Conservation (phyloP, 169 alveolate genomes). For the Babesia divergens region DNA sequence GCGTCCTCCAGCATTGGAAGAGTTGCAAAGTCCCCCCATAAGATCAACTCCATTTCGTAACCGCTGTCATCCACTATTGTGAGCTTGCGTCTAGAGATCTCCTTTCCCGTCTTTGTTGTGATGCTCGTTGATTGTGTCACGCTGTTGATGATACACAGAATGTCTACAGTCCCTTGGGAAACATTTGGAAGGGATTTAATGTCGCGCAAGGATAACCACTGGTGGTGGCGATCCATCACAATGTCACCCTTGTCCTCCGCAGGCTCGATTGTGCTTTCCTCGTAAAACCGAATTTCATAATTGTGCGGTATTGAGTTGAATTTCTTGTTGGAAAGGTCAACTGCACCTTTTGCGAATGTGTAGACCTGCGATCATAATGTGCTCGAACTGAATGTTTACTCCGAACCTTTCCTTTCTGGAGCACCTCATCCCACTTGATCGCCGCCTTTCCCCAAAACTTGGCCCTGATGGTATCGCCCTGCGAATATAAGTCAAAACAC, state of each 20-base stretch:
- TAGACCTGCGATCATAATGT: conserved; percentile 51
- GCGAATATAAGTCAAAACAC: neutral
- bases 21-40: conserved; percentile 66
- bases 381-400: neutral
- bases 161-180: conserved; percentile 66
- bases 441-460: conserved; percentile 79
- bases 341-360: conserved; percentile 70
- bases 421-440: conserved; percentile 64
- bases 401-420: conserved; percentile 62
- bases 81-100: conserved; percentile 47
- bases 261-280: conserved; percentile 66
- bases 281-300: conserved; percentile 68
- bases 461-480: conserved; percentile 72
- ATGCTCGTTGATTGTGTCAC: conserved; percentile 36
- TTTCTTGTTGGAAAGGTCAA: conserved; percentile 67
- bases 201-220: conserved; percentile 54
- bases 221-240: conserved; percentile 54
- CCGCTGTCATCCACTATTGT: conserved; percentile 70
- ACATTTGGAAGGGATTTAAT: conserved; percentile 67
- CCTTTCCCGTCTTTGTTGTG: conserved; percentile 64
- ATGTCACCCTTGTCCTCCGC: conserved; percentile 72
- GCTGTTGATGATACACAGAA: conserved; percentile 67
- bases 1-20: conserved; percentile 48
- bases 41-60: conserved; percentile 68
- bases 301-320: conserved; percentile 70